A percentile compares a stretch with the other conserved stretches of the same genome.
phyloP scores from a whole-genome alignment of 192 early-diverging fungal genomes.

The Coemansia sp. region DNA sequence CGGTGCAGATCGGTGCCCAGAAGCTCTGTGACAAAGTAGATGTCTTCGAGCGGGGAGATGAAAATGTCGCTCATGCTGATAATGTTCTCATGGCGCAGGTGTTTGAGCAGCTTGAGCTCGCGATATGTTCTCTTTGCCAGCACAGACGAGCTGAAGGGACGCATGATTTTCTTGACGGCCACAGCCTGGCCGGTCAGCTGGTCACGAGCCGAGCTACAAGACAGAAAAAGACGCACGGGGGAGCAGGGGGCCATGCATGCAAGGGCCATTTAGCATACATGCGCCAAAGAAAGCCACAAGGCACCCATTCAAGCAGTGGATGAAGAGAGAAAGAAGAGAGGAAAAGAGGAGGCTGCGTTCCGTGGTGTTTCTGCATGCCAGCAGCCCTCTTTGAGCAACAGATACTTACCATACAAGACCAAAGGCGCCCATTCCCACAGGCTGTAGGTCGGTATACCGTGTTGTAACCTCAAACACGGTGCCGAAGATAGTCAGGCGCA shows the following conservation, averaged over 20 bases:
- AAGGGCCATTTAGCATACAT: neutral
- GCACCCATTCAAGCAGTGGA: constrained; percentile 51
- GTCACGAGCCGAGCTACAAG: constrained; percentile 83
- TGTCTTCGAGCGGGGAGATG: constrained; percentile 90
- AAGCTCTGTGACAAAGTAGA: constrained; percentile 98
- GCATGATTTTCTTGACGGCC: constrained; percentile 97
- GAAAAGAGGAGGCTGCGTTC: too few species aligned
- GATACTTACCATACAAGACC: constrained; percentile 91
- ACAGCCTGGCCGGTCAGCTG: constrained; percentile 79
- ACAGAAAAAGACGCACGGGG: neutral
- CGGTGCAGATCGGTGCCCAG: constrained; percentile 95
- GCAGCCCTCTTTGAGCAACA: neutral
- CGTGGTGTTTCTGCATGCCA: too few species aligned
- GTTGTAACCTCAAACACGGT: constrained; percentile 84
- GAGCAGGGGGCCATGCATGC: neutral
- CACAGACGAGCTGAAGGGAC: constrained; percentile 89
- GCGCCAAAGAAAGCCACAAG: neutral
- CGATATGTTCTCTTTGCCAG: constrained; percentile 94
- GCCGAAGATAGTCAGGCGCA: constrained; percentile 78
- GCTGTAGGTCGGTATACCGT: constrained; percentile 87
- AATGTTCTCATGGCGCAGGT: constrained; percentile 95
- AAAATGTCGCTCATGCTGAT: constrained; percentile 93
- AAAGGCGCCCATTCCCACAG: constrained; percentile 97
- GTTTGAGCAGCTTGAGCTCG: constrained; percentile 91
- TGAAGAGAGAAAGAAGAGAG: neutral